phyloP scores from a whole-genome alignment of 2,329 filamentous ascomycete genomes.

The Chaetomium globosum region DNA sequence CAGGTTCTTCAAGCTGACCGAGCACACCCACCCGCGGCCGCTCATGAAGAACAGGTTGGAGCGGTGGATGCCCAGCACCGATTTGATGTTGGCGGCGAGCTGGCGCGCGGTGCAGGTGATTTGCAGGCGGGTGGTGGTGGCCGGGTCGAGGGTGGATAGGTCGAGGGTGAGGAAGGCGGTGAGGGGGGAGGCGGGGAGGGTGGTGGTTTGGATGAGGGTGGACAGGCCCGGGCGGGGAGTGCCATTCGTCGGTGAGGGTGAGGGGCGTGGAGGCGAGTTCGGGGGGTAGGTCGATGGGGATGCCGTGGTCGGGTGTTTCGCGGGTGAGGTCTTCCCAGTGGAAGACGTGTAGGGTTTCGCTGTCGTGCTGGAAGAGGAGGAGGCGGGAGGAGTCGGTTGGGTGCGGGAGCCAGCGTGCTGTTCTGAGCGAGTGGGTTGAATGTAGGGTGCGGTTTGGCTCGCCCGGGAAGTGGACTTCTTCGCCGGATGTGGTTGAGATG shows the following conservation, averaged over 20 bases:
- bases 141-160: constrained; percentile 10
- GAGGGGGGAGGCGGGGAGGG: constrained; percentile 11
- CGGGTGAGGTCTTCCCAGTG: constrained; percentile 22
- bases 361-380: constrained; percentile 23
- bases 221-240: constrained; percentile 19
- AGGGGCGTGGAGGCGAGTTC: constrained; percentile 12
- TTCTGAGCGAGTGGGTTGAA: constrained; percentile 11
- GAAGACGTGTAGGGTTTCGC: constrained; percentile 25
- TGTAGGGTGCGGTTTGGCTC: background rate
- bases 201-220: constrained; percentile 19
- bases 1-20: constrained; percentile 28
- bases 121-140: background rate
- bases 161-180: constrained; percentile 29
- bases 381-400: constrained; percentile 24
- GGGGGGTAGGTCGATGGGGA: constrained; percentile 18
- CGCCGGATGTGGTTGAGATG: constrained; percentile 22
- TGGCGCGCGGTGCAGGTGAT: constrained; percentile 7
- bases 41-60: constrained; percentile 33
- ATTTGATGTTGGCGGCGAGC: constrained; percentile 18
- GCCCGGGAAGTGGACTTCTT: constrained; percentile 21
- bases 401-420: constrained; percentile 26
- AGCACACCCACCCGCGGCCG: constrained; percentile 35
- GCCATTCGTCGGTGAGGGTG: constrained; percentile 24
- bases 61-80: constrained; percentile 26
- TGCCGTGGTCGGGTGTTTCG: constrained; percentile 18